Evolutionary conservation across 225 moss, liverwort and hornwort species (phyloP).

Genomic region (Takakia lepidozioides): DNA sequence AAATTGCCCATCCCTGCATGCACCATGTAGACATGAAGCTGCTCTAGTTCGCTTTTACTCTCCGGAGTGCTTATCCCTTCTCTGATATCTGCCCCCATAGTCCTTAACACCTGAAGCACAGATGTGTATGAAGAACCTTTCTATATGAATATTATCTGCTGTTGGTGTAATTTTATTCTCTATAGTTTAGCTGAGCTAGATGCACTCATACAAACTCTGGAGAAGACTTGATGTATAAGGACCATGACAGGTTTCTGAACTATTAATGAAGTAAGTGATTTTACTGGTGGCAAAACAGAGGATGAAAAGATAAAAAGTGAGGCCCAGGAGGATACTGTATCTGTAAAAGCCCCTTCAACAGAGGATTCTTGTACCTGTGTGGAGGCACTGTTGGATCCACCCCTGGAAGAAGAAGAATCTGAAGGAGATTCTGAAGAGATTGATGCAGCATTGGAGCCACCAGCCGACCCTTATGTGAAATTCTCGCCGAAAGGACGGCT

Average conservation of each 20-base stretch:
- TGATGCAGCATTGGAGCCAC: conserved; percentile 3
- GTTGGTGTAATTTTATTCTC: too few species aligned
- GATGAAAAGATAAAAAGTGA: conserved; percentile 6
- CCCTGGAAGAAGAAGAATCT: conserved; percentile 3
- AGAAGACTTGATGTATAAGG: not conserved
- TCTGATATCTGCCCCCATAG: too few species aligned
- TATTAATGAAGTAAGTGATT: not conserved
- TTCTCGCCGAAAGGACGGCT: conserved; percentile 38
- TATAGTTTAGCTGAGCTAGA: too few species aligned
- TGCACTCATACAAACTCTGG: too few species aligned
- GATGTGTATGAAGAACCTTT: too few species aligned
- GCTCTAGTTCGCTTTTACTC: too few species aligned
- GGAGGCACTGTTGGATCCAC: conserved; percentile 27
- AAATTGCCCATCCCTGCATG: too few species aligned
- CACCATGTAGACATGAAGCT: too few species aligned
- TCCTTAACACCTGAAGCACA: too few species aligned
- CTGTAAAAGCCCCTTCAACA: conserved; percentile 7
- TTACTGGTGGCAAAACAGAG: conserved; percentile 7
- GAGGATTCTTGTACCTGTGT: conserved; percentile 31
- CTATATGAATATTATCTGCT: too few species aligned
- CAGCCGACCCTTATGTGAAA: conserved; percentile 16
- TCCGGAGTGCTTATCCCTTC: too few species aligned
- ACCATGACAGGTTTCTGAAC: not conserved
- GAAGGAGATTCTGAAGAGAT: too few species aligned
- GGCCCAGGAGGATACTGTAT: not conserved